Conservation (phyloP, 177 flowering plant genomes). For the Viscum album region DNA sequence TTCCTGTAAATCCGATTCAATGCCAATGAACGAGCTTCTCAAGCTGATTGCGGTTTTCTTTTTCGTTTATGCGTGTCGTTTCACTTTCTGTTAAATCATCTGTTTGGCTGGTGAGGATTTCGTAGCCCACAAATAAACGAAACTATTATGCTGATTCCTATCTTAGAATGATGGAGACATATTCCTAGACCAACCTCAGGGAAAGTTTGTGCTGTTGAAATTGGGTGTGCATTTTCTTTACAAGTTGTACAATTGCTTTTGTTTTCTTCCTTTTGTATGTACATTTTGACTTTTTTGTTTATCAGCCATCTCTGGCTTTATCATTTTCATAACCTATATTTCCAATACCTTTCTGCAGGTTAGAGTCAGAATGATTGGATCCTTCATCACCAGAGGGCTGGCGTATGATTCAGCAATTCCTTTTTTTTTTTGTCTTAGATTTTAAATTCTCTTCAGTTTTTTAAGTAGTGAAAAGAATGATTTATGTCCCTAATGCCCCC, state of each 20-base stretch:
- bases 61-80: not conserved
- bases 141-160: not conserved
- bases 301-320: too few relatives aligned
- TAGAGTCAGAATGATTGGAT: slow-evolving; percentile 65
- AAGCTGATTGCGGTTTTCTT: slow-evolving; percentile 1
- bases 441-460: not conserved
- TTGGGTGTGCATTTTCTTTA: not conserved
- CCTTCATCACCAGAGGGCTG: slow-evolving; percentile 69
- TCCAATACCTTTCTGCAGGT: slow-evolving; percentile 7
- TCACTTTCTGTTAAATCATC: not conserved
- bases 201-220: not conserved
- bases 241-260: not conserved
- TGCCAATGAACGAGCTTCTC: too few relatives aligned
- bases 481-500: not conserved
- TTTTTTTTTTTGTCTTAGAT: slow-evolving; percentile 2
- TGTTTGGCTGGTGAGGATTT: not conserved
- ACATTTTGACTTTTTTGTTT: not conserved
- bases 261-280: not conserved
- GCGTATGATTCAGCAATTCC: slow-evolving; percentile 36
- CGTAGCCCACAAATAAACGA: not conserved
- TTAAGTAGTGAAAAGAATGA: not conserved
- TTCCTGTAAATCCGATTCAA: too few relatives aligned
- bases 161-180: too few relatives aligned
- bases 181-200: too few relatives aligned
- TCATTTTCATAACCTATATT: not conserved